phyloP scores from a whole-genome alignment of 495 filamentous ascomycete genomes.

The Parathielavia appendiculata region DNA sequence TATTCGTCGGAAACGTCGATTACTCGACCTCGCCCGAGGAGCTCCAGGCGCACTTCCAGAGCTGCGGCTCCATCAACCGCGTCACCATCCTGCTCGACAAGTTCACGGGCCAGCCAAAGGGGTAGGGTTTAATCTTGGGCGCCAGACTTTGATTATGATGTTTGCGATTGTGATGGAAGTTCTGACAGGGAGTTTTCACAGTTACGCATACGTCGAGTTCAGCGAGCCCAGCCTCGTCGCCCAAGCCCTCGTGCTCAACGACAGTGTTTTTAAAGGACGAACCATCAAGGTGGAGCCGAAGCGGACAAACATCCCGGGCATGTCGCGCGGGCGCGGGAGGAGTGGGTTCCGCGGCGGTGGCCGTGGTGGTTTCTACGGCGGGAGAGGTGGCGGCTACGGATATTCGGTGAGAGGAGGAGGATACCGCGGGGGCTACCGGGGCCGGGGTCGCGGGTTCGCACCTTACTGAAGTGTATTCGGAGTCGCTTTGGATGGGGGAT shows the following conservation, averaged over 20 bases:
- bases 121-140: slow-evolving; percentile 53
- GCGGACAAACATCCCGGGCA: slow-evolving; percentile 92
- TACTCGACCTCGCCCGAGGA: slow-evolving; percentile 97
- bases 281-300: slow-evolving; percentile 98
- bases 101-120: slow-evolving; percentile 96
- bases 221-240: slow-evolving; percentile 89
- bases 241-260: slow-evolving; percentile 90
- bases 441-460: slow-evolving; percentile 70
- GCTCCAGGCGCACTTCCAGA: slow-evolving; percentile 98
- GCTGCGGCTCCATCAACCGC: slow-evolving; percentile 93
- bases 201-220: slow-evolving; percentile 99
- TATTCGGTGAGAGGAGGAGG: slow-evolving; percentile 53
- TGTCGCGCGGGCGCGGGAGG: slow-evolving; percentile 70
- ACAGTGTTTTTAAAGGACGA: slow-evolving; percentile 91
- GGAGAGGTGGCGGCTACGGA: slow-evolving; percentile 51
- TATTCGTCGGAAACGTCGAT: slow-evolving; percentile 99
- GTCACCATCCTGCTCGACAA: slow-evolving; percentile 98
- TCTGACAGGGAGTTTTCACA: slow-evolving; percentile 33
- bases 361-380: slow-evolving; percentile 53
- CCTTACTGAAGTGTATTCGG: slow-evolving; percentile 55
- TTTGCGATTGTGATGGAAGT: neutral
- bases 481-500: neutral
- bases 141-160: neutral
- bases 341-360: slow-evolving; percentile 52
- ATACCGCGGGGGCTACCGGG: slow-evolving; percentile 78